Percentiles rank a stretch among this genome's conserved stretches.
phyloP scores from a whole-genome alignment of 73 alveolate species.

The Durusdinium trenchii region DNA sequence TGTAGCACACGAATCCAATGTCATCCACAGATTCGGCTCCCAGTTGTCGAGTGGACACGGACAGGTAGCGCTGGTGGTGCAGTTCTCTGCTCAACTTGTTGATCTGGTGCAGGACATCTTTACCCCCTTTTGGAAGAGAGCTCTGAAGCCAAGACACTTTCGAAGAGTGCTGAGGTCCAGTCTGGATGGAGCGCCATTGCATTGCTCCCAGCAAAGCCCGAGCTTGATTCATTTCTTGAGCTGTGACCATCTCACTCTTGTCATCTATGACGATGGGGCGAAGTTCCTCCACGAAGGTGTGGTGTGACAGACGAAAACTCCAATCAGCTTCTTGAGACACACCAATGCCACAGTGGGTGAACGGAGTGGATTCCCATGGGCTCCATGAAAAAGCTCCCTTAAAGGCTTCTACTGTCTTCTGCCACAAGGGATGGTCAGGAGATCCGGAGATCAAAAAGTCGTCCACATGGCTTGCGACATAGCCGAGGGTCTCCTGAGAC shows the following conservation, averaged over 20 bases:
- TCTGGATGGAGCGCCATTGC: not conserved
- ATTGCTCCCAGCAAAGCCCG: not conserved
- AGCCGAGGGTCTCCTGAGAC: not conserved
- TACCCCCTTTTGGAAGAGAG: not conserved
- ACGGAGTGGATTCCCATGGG: not conserved
- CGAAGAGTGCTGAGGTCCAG: not conserved
- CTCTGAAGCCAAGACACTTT: not conserved
- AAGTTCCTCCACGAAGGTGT: not conserved
- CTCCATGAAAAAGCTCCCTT: not conserved
- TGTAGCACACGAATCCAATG: not conserved
- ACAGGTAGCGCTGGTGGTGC: not conserved
- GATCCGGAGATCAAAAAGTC: slow-evolving; percentile 1
- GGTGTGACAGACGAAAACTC: not conserved
- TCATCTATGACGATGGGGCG: not conserved
- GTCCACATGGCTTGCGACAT: not conserved
- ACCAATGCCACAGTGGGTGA: not conserved
- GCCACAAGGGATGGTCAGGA: not conserved
- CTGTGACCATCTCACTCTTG: not conserved
- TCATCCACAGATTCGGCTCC: not conserved
- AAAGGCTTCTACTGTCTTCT: not conserved
- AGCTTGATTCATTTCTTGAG: not conserved
- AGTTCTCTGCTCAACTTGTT: slow-evolving; percentile 6
- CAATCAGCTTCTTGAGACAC: not conserved
- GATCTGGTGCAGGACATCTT: not conserved
- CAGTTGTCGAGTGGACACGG: not conserved